Percentiles rank a stretch among this genome's conserved stretches.
These are phyloP conservation scores for Lotus japonicus DNA, from an alignment of 306 rosid species.

Conservation along the genomic window DNA sequence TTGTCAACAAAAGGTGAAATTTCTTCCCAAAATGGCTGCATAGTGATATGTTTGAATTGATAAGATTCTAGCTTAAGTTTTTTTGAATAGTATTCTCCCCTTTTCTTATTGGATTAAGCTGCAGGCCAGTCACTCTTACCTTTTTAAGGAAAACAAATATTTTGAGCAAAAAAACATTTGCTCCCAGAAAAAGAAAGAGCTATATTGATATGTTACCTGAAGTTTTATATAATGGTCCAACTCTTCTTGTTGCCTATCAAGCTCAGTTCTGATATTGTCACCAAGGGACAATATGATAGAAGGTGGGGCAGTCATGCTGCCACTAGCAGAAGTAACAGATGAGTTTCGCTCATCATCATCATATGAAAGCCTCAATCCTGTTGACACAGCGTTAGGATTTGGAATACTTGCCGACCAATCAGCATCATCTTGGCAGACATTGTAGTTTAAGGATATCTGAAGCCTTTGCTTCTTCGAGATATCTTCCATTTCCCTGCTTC, in stretches of 20 bases:
- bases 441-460: constrained; percentile 75
- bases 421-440: constrained; percentile 58
- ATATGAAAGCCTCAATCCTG: constrained; percentile 81
- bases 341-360: constrained; percentile 94
- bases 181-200: neutral
- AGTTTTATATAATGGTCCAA: constrained; percentile 64
- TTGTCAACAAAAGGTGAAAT: neutral
- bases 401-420: constrained; percentile 65
- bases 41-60: neutral
- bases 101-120: neutral
- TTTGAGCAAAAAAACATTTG: neutral
- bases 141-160: neutral
- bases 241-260: constrained; percentile 83
- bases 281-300: constrained; percentile 59
- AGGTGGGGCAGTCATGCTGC: constrained; percentile 68
- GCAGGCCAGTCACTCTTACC: neutral
- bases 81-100: no score
- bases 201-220: constrained; percentile 45
- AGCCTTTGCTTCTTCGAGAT: constrained; percentile 70
- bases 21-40: neutral
- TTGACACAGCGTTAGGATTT: constrained; percentile 76
- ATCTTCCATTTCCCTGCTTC: constrained; percentile 58
- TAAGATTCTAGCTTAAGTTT: neutral
- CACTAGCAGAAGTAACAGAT: constrained; percentile 85
- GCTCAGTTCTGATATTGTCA: constrained; percentile 64